A percentile compares a stretch with the other conserved stretches of the same genome.
Conservation (phyloP, 148 eudicot genomes). For the Rhododendron molle region DNA sequence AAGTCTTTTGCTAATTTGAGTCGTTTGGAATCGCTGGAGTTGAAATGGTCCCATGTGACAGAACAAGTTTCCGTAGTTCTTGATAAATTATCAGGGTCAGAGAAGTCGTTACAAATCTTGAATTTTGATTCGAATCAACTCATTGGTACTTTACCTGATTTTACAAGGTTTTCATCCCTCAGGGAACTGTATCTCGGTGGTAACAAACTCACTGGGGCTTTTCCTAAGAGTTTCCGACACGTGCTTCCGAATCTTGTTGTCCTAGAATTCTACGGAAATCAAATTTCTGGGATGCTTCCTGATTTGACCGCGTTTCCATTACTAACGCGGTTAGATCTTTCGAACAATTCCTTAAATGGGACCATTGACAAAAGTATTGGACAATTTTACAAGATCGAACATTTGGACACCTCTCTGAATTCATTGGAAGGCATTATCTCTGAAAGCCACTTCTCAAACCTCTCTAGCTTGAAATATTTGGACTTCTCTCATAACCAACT, state of each 20-base stretch:
- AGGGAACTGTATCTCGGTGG: neutral
- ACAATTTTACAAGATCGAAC: conserved; percentile 7
- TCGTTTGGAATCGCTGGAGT: neutral
- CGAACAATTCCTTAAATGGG: neutral
- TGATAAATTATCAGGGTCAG: neutral
- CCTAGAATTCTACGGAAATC: neutral
- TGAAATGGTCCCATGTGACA: neutral
- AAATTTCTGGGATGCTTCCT: neutral
- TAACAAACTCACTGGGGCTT: neutral
- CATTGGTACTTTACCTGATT: neutral
- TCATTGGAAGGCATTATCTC: conserved; percentile 2
- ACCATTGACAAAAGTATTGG: neutral
- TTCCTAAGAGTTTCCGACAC: neutral
- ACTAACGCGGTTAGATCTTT: neutral
- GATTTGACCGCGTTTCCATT: neutral
- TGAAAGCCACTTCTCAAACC: conserved; percentile 10
- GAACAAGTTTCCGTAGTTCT: neutral
- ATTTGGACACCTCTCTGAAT: conserved; percentile 5
- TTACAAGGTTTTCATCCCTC: neutral
- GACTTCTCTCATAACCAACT: neutral
- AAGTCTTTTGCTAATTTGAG: neutral
- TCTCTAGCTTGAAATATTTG: neutral
- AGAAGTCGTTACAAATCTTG: neutral
- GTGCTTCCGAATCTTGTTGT: neutral
- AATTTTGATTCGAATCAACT: neutral